These are phyloP conservation scores for Ramularia endophylla DNA, from an alignment of 2,329 filamentous ascomycete species.

Conservation along the genomic window DNA sequence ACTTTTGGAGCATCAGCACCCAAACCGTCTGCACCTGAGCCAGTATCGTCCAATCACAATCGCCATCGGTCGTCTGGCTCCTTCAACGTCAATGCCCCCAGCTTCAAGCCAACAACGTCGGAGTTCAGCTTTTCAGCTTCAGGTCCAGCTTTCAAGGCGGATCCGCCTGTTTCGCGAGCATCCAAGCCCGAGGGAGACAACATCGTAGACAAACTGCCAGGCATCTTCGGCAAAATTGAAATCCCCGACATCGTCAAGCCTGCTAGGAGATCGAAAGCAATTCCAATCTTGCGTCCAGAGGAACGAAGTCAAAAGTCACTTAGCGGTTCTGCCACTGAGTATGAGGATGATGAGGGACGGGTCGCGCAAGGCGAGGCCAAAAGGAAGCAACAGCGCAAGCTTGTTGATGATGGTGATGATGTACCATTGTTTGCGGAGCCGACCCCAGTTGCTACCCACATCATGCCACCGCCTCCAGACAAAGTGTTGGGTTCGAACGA, in stretches of 20 bases:
- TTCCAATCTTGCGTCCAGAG: constrained; percentile 62
- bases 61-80: constrained; percentile 26
- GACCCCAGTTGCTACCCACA: constrained; percentile 25
- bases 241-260: constrained; percentile 63
- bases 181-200: constrained; percentile 27
- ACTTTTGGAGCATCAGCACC: constrained; percentile 20
- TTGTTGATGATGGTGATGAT: constrained; percentile 62
- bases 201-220: constrained; percentile 29
- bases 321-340: constrained; percentile 26
- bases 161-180: constrained; percentile 4
- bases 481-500: constrained; percentile 21
- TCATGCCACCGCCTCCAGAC: constrained; percentile 19
- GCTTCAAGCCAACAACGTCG: constrained; percentile 32
- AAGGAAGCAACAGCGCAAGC: constrained; percentile 67
- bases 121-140: constrained; percentile 34
- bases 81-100: constrained; percentile 56
- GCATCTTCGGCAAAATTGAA: constrained; percentile 40
- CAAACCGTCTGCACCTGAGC: constrained; percentile 6
- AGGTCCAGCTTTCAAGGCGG: constrained; percentile 25
- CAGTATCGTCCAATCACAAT: constrained; percentile 14
- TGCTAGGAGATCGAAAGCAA: constrained; percentile 69
- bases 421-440: constrained; percentile 66
- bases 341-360: constrained; percentile 57
- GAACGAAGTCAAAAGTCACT: constrained; percentile 18
- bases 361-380: constrained; percentile 60